phyloP scores from a whole-genome alignment of 129 eudicot species.

The Artemisia annua region DNA sequence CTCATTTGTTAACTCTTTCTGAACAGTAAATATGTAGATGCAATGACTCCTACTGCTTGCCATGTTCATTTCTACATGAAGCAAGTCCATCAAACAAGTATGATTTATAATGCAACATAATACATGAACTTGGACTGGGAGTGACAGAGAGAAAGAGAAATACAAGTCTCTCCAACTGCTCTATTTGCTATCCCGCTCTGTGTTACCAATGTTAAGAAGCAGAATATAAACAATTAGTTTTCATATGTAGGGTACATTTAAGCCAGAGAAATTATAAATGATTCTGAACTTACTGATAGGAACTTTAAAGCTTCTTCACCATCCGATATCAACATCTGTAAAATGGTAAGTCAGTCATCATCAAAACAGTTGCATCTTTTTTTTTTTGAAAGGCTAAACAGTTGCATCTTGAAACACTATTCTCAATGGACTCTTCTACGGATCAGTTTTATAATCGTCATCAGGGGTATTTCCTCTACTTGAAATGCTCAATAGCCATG shows the following conservation, averaged over 20 bases:
- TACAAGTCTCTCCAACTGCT: conserved; percentile 98
- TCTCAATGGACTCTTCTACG: not conserved
- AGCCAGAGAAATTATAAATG: not conserved
- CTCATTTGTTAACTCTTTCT: conserved; percentile 53
- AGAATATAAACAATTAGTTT: conserved; percentile 26
- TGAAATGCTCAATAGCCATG: not conserved
- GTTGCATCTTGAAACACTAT: conserved; percentile 9
- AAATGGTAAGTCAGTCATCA: conserved; percentile 8
- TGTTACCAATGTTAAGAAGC: conserved; percentile 31
- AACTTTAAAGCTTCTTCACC: conserved; percentile 62
- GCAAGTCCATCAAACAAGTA: conserved; percentile 8
- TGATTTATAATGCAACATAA: conserved; percentile 5
- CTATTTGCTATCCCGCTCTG: conserved; percentile 85
- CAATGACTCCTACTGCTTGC: conserved; percentile 96
- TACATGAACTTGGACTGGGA: conserved; percentile 5
- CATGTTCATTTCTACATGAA: conserved; percentile 72
- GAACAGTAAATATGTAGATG: conserved; percentile 64
- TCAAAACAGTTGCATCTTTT: no score
- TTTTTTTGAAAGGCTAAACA: no score
- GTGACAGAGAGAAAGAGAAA: conserved; percentile 25
- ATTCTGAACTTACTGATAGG: conserved; percentile 62
- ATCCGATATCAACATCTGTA: conserved; percentile 53
- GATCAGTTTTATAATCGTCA: not conserved
- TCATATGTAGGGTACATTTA: not conserved
- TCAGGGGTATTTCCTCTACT: not conserved